Percentiles rank a stretch among this genome's conserved stretches.
These are phyloP conservation scores for Malus asiatica DNA, from an alignment of 306 rosid species.

Conservation along the genomic window DNA sequence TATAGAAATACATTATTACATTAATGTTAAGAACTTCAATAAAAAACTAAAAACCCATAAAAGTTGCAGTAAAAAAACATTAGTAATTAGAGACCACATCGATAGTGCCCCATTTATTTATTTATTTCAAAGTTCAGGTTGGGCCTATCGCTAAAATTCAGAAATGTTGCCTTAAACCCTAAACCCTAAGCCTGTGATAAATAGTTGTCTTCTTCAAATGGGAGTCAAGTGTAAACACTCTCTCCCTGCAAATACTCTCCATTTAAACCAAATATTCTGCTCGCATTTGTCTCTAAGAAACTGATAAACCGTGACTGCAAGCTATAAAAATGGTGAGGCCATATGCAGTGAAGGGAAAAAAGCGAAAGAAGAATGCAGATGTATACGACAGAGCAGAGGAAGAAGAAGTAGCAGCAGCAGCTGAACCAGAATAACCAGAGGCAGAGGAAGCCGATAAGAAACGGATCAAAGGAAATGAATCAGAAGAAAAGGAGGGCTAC, in stretches of 20 bases:
- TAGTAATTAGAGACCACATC: too few relatives aligned
- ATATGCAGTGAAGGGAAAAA: slow-evolving; percentile 39
- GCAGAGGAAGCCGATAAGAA: slow-evolving; percentile 7
- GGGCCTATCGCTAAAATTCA: too few relatives aligned
- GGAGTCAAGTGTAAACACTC: too few relatives aligned
- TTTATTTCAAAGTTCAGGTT: too few relatives aligned
- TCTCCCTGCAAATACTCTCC: neutral
- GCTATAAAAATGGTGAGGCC: slow-evolving; percentile 40
- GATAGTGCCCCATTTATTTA: too few relatives aligned
- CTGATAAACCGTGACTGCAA: neutral
- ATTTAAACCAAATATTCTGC: neutral
- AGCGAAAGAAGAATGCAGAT: slow-evolving; percentile 45
- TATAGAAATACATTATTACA: too few relatives aligned
- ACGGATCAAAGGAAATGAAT: neutral
- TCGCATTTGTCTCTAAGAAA: neutral
- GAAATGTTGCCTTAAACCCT: neutral
- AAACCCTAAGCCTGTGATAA: neutral
- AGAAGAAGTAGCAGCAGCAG: slow-evolving; percentile 7
- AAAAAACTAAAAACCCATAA: too few relatives aligned
- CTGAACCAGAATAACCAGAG: neutral
- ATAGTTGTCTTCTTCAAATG: neutral
- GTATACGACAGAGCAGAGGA: slow-evolving; percentile 31
- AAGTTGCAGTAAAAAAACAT: too few relatives aligned
- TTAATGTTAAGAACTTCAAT: too few relatives aligned
- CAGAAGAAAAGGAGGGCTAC: neutral